These are phyloP conservation scores for Lichtheimia hyalospora DNA, from an alignment of 371 early-diverging fungal genomes.

Conservation along the genomic window DNA sequence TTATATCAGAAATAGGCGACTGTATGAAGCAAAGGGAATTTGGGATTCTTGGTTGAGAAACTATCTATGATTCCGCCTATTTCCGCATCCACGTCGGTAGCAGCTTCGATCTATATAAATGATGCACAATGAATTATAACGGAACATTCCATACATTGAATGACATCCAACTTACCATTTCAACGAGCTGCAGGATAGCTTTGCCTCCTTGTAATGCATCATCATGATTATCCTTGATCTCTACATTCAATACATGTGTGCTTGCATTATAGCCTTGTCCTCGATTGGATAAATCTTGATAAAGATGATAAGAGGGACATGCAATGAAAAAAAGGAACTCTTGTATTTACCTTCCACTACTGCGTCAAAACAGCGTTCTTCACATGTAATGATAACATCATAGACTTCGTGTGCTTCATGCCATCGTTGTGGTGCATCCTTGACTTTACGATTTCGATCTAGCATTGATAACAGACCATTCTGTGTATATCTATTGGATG, in stretches of 20 bases:
- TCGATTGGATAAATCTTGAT: conserved; percentile 69
- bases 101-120: conserved; percentile 57
- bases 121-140: background rate
- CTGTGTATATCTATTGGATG: conserved; percentile 67
- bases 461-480: conserved; percentile 91
- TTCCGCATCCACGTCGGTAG: conserved; percentile 79
- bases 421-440: conserved; percentile 86
- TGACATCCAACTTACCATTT: conserved; percentile 43
- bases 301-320: background rate
- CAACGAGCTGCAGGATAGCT: conserved; percentile 78
- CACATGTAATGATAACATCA: conserved; percentile 96
- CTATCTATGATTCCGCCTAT: conserved; percentile 79
- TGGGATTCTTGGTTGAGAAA: conserved; percentile 63
- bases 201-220: conserved; percentile 88
- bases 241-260: conserved; percentile 94
- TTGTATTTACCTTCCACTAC: conserved; percentile 85
- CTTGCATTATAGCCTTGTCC: conserved; percentile 68
- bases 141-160: background rate
- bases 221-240: conserved; percentile 92
- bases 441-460: conserved; percentile 90
- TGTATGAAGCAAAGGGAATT: conserved; percentile 57
- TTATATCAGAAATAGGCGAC: conserved; percentile 57
- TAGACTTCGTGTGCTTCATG: conserved; percentile 77
- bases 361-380: conserved; percentile 94
- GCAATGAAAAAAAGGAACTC: background rate